A percentile compares a stretch with the other conserved stretches of the same genome.
phyloP scores from a whole-genome alignment of 306 rosid species.

The Cucumis cinereus region DNA sequence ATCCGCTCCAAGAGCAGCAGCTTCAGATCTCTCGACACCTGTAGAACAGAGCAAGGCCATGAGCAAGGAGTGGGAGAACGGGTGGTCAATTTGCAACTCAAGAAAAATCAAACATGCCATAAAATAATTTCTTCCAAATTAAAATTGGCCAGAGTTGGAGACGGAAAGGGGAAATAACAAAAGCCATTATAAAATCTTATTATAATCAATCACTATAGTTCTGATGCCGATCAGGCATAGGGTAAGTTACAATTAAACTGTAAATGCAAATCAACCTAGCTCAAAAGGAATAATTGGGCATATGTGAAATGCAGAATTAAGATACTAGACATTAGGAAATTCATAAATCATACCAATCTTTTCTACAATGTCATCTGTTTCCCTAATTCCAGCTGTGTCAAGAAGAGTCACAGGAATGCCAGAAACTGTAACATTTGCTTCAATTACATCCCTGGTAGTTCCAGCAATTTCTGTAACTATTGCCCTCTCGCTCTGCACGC shows the following conservation, averaged over 20 bases:
- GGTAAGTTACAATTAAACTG: too few relatives aligned
- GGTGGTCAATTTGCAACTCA: neutral
- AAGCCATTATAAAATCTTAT: neutral
- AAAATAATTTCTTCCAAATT: neutral
- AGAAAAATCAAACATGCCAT: neutral
- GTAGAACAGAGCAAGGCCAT: conserved; percentile 12
- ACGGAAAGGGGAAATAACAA: neutral
- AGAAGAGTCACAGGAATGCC: conserved; percentile 94
- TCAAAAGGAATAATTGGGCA: too few relatives aligned
- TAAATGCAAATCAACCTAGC: too few relatives aligned
- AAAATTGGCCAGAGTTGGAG: neutral
- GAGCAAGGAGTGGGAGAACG: too few relatives aligned
- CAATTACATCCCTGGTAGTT: conserved; percentile 93
- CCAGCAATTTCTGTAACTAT: conserved; percentile 98
- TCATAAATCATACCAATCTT: conserved; percentile 56
- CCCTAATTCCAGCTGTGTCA: conserved; percentile 96
- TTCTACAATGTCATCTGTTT: conserved; percentile 87
- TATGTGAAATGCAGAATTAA: neutral
- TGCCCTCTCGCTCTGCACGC: conserved; percentile 99
- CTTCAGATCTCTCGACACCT: conserved; percentile 98
- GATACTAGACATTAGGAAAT: conserved; percentile 7
- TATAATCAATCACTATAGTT: neutral
- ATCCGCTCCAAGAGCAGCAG: conserved; percentile 88
- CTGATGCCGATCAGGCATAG: neutral
- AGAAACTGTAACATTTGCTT: conserved; percentile 59